Evolutionary conservation across 768 basidiomycete genomes (phyloP).

Genomic region (Termitomyces sp.): DNA sequence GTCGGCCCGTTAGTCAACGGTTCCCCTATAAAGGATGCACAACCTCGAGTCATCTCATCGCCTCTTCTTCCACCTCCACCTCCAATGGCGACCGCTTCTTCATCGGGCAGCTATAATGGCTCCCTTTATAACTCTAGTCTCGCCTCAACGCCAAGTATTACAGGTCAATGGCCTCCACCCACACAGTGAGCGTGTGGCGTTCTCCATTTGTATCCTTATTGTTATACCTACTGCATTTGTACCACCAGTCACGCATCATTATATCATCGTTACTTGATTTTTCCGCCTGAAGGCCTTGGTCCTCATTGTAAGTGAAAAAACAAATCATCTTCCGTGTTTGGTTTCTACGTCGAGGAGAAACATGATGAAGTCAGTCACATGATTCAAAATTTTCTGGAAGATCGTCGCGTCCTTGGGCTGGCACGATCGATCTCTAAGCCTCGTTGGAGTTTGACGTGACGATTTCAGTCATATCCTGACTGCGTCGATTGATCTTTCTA

Average conservation of each 20-base stretch:
- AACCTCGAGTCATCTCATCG: conserved; percentile 8
- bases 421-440: conserved; percentile 2
- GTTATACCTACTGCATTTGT: conserved; percentile 13
- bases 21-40: conserved; percentile 31
- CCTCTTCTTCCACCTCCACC: conserved; percentile 25
- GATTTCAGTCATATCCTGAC: background rate
- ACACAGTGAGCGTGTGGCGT: background rate
- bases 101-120: conserved; percentile 32
- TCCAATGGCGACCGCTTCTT: conserved; percentile 23
- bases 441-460: background rate
- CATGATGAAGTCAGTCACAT: conserved; percentile 6
- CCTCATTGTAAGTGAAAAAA: background rate
- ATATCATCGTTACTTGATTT: conserved; percentile 1
- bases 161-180: conserved; percentile 11
- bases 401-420: conserved; percentile 1
- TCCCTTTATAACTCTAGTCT: conserved; percentile 29
- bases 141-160: conserved; percentile 22
- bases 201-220: conserved; percentile 9
- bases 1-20: conserved; percentile 22
- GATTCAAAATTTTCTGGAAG: conserved; percentile 8
- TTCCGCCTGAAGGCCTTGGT: background rate
- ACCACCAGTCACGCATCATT: conserved; percentile 12
- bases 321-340: background rate
- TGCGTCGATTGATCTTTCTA: background rate
- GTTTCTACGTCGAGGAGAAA: background rate